Evolutionary conservation across 2,329 filamentous ascomycete species (phyloP), one percentile per base, ranked within the genome.

Genomic region (Ophiocordyceps camponoti-floridani): DNA sequence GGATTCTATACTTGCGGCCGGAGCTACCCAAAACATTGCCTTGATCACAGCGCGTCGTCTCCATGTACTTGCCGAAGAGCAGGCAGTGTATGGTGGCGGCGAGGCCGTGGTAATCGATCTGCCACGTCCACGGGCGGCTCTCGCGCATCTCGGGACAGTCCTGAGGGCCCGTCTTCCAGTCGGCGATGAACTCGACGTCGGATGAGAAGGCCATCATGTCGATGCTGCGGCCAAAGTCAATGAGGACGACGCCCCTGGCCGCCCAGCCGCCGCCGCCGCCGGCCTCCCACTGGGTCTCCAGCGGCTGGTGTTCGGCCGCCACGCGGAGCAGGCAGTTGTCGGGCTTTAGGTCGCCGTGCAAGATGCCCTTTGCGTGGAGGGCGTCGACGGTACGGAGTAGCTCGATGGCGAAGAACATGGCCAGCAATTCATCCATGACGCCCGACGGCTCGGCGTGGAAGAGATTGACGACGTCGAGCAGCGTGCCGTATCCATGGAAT

Each of bases 81-180:
- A 98, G 73, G 40, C 78, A 82, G 62, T 98, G 87, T 4, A 96
- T 69, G 23, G 85, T 84, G 4, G 86, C 87, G 0, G 91, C 91
- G 0, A 95, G 72, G 12, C 91, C 91, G 60, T 94, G 85, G 55
- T 96, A 93, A 65, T 98, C 91, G 52, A 95, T 85, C 60, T 98
- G 91, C 68, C 87, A 95, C 1, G 89, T 96, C 91, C 91, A 98
- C 0, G 88, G 87, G 1, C 89, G 75, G 46, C 86, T 75, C 64
- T 98, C 89, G 42, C 88, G 82, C 75, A 96, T 94, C 68, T 98
- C 91, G 16, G 84, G 82, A 61, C 91, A 98, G 62, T 98, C 91
- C 44, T 86, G 81, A 23, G 82, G 73, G 14, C 75, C 77, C 0
- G 85, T 87, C 61, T 91, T 84, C 91, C 91, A 98, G 64, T 98